These are phyloP conservation scores for Suhomyces emberorum DNA, from an alignment of 805 yeast species.

Conservation along the genomic window DNA sequence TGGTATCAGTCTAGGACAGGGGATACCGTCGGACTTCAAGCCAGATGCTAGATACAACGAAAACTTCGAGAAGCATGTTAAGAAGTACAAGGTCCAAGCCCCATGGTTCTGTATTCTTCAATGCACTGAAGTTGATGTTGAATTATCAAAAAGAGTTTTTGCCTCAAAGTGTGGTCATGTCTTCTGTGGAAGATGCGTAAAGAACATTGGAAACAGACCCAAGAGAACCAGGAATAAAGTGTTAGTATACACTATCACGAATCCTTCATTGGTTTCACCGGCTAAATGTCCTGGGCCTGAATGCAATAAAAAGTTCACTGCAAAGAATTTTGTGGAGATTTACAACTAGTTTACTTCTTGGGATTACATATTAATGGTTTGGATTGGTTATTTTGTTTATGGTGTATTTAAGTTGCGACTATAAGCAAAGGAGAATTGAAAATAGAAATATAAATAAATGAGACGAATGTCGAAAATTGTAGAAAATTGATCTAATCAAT, in stretches of 20 bases:
- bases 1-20: slow-evolving; percentile 69
- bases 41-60: slow-evolving; percentile 32
- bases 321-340: slow-evolving; percentile 52
- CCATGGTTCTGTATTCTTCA: slow-evolving; percentile 60
- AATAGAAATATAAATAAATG: not conserved
- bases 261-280: slow-evolving; percentile 50
- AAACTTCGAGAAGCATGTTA: slow-evolving; percentile 21
- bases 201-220: slow-evolving; percentile 52
- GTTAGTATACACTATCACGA: slow-evolving; percentile 23
- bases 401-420: too few species aligned
- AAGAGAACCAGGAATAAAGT: slow-evolving; percentile 16
- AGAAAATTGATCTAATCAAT: slow-evolving; percentile 36
- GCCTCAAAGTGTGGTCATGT: slow-evolving; percentile 76
- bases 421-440: not conserved
- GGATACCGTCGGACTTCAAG: slow-evolving; percentile 54
- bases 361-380: not conserved
- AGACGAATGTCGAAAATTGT: not conserved
- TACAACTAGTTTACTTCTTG: slow-evolving; percentile 17
- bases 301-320: slow-evolving; percentile 45
- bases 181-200: slow-evolving; percentile 82
- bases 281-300: slow-evolving; percentile 51
- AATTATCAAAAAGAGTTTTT: slow-evolving; percentile 63
- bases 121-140: slow-evolving; percentile 54
- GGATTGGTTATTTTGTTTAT: not conserved
- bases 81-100: slow-evolving; percentile 41